phyloP scores from a whole-genome alignment of 768 basidiomycete species.

The Macrolepiota fuliginosa region DNA sequence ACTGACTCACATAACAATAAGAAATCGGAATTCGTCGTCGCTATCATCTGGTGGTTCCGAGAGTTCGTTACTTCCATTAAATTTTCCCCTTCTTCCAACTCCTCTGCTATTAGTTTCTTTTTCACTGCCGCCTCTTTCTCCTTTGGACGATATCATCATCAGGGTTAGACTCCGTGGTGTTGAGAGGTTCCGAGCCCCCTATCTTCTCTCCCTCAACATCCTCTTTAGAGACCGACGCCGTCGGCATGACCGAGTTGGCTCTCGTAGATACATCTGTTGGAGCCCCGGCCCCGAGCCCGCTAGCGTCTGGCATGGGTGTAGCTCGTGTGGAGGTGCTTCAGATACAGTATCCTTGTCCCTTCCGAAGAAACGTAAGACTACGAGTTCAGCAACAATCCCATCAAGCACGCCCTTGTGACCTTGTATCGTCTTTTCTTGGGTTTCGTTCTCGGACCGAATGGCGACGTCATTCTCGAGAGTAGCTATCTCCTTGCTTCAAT shows the following conservation, averaged over 20 bases:
- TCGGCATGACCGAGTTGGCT: conserved; percentile 10
- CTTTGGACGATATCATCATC: conserved; percentile 71
- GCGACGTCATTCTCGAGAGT: conserved; percentile 78
- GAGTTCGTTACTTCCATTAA: conserved; percentile 73
- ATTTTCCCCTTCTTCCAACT: conserved; percentile 85
- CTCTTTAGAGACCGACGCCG: conserved; percentile 15
- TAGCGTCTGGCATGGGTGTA: conserved; percentile 38
- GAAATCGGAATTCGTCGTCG: conserved; percentile 17
- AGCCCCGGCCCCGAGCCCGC: conserved; percentile 13
- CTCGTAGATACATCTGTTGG: conserved; percentile 5
- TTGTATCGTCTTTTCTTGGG: conserved; percentile 62
- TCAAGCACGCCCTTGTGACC: conserved; percentile 70
- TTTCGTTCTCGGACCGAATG: conserved; percentile 72
- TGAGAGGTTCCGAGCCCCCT: conserved; percentile 19
- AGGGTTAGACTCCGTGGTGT: conserved; percentile 17
- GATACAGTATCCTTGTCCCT: conserved; percentile 61
- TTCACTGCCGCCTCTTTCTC: conserved; percentile 37
- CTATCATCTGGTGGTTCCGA: conserved; percentile 72
- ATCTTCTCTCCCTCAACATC: conserved; percentile 24
- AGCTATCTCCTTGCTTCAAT: conserved; percentile 52
- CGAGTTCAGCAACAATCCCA: conserved; percentile 59
- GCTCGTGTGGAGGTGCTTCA: conserved; percentile 38
- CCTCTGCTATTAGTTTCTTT: conserved; percentile 56
- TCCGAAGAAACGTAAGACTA: conserved; percentile 60
- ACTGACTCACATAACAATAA: conserved; percentile 14